A percentile compares a stretch with the other conserved stretches of the same genome.
phyloP scores from a whole-genome alignment of 164 flowering plant genomes.

The Annona cherimola region DNA sequence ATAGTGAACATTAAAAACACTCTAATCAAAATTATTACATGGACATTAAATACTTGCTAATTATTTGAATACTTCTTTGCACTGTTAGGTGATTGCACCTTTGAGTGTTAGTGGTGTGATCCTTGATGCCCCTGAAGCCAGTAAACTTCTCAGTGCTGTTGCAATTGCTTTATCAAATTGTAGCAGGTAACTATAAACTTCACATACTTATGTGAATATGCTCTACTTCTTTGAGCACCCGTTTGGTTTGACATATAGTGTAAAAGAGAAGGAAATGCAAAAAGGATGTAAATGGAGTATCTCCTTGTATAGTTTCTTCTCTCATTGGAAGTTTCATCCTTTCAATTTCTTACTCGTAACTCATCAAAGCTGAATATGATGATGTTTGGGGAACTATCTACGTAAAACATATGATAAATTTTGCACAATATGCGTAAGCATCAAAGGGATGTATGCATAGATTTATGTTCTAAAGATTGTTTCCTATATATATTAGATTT shows the following conservation, averaged over 20 bases:
- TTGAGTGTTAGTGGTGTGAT: slow-evolving; percentile 93
- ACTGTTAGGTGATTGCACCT: slow-evolving; percentile 76
- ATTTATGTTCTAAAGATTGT: background rate
- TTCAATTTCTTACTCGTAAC: too few relatives aligned
- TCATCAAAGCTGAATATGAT: background rate
- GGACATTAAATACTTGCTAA: background rate
- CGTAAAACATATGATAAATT: too few relatives aligned
- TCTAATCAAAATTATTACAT: too few relatives aligned
- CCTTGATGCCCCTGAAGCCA: slow-evolving; percentile 95
- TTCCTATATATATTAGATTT: background rate
- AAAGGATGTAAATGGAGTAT: too few relatives aligned
- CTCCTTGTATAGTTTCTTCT: too few relatives aligned
- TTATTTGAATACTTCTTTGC: slow-evolving; percentile 5
- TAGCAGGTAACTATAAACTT: slow-evolving; percentile 49
- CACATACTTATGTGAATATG: background rate
- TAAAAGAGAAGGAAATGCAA: too few relatives aligned
- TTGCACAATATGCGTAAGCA: background rate
- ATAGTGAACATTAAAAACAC: too few relatives aligned
- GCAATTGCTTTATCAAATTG: slow-evolving; percentile 92
- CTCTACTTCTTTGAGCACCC: background rate
- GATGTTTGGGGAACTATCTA: background rate
- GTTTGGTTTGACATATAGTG: too few relatives aligned
- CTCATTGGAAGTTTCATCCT: too few relatives aligned
- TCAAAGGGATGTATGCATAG: background rate
- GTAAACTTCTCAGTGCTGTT: slow-evolving; percentile 87